A percentile compares a stretch with the other conserved stretches of the same genome.
Evolutionary conservation across 2,329 filamentous ascomycete species (phyloP).

Genomic region (Chalara sp.): DNA sequence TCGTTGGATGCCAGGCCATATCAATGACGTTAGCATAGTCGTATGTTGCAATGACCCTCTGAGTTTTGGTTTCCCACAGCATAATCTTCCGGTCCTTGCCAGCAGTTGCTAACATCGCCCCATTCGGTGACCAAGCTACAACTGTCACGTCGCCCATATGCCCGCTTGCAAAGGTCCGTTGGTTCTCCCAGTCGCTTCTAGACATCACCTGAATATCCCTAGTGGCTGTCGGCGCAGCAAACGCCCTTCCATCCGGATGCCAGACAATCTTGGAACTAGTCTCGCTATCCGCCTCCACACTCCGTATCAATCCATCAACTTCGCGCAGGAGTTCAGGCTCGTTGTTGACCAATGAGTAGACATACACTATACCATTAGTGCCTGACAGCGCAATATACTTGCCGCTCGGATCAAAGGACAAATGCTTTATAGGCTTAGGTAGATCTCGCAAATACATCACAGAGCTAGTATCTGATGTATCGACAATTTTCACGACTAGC

Average conservation of each 20-base stretch:
- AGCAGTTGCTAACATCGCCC: constrained; percentile 71
- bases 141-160: constrained; percentile 83
- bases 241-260: constrained; percentile 92
- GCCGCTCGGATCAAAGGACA: constrained; percentile 79
- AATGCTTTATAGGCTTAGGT: constrained; percentile 79
- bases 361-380: constrained; percentile 81
- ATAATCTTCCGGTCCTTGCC: constrained; percentile 62
- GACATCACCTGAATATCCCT: constrained; percentile 82
- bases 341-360: constrained; percentile 76
- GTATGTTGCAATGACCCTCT: constrained; percentile 70
- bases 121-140: constrained; percentile 90
- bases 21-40: constrained; percentile 81
- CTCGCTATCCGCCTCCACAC: constrained; percentile 70
- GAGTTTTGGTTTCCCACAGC: constrained; percentile 86
- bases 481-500: constrained; percentile 82
- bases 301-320: constrained; percentile 78
- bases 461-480: constrained; percentile 68
- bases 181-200: constrained; percentile 82
- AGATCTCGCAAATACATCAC: constrained; percentile 80
- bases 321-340: constrained; percentile 76
- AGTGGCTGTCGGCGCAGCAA: constrained; percentile 77
- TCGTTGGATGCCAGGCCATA: constrained; percentile 82
- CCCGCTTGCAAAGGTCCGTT: constrained; percentile 69
- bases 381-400: constrained; percentile 73
- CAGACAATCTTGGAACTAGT: constrained; percentile 70